Evolutionary conservation across 2,329 filamentous ascomycete species (phyloP).

Genomic region (Trichoderma hamatum): DNA sequence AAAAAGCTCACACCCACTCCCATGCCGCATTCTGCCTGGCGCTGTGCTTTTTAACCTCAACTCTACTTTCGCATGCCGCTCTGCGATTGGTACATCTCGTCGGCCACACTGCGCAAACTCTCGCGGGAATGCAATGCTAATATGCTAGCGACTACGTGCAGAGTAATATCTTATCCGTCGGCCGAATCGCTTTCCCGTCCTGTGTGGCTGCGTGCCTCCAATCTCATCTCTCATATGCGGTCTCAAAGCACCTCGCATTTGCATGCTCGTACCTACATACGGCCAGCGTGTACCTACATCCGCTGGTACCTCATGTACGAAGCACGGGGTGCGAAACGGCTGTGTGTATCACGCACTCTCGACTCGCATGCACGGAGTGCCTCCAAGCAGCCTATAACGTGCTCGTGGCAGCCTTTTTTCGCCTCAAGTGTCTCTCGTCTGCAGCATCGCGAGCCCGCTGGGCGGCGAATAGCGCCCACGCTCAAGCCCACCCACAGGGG

Average conservation of each 20-base stretch:
- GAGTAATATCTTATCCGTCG: neutral
- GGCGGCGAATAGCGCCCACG: constrained; percentile 23
- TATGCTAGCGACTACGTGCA: neutral
- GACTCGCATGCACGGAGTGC: neutral
- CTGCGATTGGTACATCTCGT: neutral
- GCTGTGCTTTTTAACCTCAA: neutral
- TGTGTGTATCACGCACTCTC: neutral
- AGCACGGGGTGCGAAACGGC: constrained; percentile 5
- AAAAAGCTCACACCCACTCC: constrained; percentile 5
- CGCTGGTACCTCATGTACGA: neutral
- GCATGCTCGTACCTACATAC: neutral
- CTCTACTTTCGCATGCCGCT: neutral
- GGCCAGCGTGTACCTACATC: neutral
- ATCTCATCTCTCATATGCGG: neutral
- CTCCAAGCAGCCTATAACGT: too few species aligned
- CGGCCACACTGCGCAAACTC: neutral
- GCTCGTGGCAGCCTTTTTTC: neutral
- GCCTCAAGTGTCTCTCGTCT: constrained; percentile 20
- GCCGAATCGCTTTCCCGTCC: neutral
- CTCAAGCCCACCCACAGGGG: constrained; percentile 5
- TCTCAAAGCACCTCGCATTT: neutral
- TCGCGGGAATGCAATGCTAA: neutral
- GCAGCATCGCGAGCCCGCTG: constrained; percentile 17
- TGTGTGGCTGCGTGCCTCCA: neutral
- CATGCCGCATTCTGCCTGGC: neutral